Evolutionary conservation across 352 stramenopile species (phyloP), one percentile per base, ranked within the genome.

Genomic region (Phytophthora pisi): DNA sequence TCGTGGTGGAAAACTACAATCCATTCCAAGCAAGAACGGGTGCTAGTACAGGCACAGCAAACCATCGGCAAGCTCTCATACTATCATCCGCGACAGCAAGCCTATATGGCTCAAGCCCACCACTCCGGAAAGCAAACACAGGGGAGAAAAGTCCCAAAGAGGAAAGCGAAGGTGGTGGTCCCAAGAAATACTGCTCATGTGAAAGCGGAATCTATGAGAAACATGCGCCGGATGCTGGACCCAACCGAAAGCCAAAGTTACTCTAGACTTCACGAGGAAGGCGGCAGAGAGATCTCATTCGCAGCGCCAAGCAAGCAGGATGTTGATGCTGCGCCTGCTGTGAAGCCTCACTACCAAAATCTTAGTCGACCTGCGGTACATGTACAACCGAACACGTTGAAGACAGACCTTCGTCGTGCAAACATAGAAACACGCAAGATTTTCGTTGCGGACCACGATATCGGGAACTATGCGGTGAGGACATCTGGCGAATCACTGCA

Each of bases 11-110:
- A 72, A 13, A 46, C 69, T 40, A 75, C 74, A 0, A 68, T 87
- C 9, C 72, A 88, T 46, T 43, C 43, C 1, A 90, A 88, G 55
- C 82, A 90, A 63, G 82, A 88, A 43, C 62, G 67, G 24, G 54
- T 90, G 4, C 54, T 88, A n/a, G 4, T 64, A 7, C 69, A 80
- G 16, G 76, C 79, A 11, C 72, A 82, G 28, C 58, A 75, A 43
- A 46, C 64, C 9, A 71, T 81, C 18, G 59, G 59, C 9, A 76
- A 62, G 7, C 64, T 84, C n/a, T 81, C 75, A 0, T 77, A 72
- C 40, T 78, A 88, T 62, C 64, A 79, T 2, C 52, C 67, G 26
- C 38, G 76, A 15, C 74, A 80, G n/a, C 56, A 73, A 53, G 15
- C 36, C 2, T 74, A 78, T 13, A 57, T 51, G 1, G 47, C 20